Conservation (phyloP, 768 basidiomycete species). For the Cubamyces sp. region DNA sequence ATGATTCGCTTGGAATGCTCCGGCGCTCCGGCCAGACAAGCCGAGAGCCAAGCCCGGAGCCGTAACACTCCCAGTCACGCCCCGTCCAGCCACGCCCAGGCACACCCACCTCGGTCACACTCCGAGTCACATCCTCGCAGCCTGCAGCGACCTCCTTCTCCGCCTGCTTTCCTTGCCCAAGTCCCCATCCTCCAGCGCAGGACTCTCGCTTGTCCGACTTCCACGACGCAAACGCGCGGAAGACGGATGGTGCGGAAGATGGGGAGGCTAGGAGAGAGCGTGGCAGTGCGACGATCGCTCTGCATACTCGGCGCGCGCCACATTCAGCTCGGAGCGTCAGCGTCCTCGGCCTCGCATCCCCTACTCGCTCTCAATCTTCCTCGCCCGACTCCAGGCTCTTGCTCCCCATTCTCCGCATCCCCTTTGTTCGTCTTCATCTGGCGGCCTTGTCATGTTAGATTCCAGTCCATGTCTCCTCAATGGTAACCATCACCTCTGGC, state of each 20-base stretch:
- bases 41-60: conserved; percentile 6
- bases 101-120: neutral
- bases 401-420: too few relatives aligned
- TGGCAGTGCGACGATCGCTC: neutral
- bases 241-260: neutral
- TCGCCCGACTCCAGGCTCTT: too few relatives aligned
- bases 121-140: neutral
- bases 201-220: too few relatives aligned
- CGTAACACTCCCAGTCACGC: too few relatives aligned
- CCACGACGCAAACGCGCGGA: neutral
- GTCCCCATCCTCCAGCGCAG: too few relatives aligned
- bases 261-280: too few relatives aligned
- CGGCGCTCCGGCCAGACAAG: neutral
- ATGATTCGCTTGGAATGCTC: too few relatives aligned
- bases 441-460: neutral
- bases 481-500: too few relatives aligned
- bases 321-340: conserved; percentile 1
- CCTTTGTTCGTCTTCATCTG: too few relatives aligned
- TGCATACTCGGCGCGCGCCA: conserved; percentile 8
- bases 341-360: neutral
- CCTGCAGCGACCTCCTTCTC: neutral
- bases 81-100: conserved; percentile 2
- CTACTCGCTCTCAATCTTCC: neutral
- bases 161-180: too few relatives aligned
- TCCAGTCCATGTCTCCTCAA: too few relatives aligned